phyloP scores from a whole-genome alignment of 306 rosid species.

The Vigna angularis region DNA sequence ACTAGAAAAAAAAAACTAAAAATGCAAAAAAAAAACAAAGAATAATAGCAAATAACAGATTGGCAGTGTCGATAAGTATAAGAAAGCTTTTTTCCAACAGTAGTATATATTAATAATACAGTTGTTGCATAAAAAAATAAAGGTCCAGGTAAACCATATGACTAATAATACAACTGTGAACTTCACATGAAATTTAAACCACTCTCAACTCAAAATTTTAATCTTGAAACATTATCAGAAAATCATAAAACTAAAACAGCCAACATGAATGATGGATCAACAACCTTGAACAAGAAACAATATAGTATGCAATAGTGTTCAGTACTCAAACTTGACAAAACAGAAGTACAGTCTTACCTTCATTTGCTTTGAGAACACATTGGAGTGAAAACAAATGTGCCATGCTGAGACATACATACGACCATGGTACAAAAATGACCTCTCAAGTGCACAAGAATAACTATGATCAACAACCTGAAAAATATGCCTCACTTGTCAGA shows the following conservation, averaged over 20 bases:
- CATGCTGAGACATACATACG: slow-evolving; percentile 94
- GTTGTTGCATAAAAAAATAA: slow-evolving; percentile 14
- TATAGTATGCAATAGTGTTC: not conserved
- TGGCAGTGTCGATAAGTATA: not conserved
- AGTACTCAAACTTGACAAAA: not conserved
- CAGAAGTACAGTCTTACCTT: slow-evolving; percentile 63
- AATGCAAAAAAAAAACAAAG: slow-evolving; percentile 17
- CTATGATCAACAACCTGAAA: slow-evolving; percentile 93
- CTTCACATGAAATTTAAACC: slow-evolving; percentile 24
- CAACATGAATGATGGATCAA: not conserved
- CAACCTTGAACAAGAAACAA: not conserved
- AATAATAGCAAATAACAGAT: slow-evolving; percentile 25
- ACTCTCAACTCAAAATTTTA: not conserved
- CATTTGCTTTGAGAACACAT: slow-evolving; percentile 97
- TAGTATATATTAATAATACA: not conserved
- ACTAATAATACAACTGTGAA: slow-evolving; percentile 13
- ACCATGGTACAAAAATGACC: slow-evolving; percentile 98
- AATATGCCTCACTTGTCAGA: slow-evolving; percentile 45
- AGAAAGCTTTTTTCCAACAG: not conserved
- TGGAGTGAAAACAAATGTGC: slow-evolving; percentile 98
- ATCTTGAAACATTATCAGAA: slow-evolving; percentile 6
- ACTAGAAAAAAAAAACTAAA: slow-evolving; percentile 7
- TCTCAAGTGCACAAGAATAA: slow-evolving; percentile 99
- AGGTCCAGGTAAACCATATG: slow-evolving; percentile 15
- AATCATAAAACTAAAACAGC: slow-evolving; percentile 21